Evolutionary conservation across 495 filamentous ascomycete genomes (phyloP), one percentile per base, ranked within the genome.

Genomic region (Aspergillus heteromorphus): DNA sequence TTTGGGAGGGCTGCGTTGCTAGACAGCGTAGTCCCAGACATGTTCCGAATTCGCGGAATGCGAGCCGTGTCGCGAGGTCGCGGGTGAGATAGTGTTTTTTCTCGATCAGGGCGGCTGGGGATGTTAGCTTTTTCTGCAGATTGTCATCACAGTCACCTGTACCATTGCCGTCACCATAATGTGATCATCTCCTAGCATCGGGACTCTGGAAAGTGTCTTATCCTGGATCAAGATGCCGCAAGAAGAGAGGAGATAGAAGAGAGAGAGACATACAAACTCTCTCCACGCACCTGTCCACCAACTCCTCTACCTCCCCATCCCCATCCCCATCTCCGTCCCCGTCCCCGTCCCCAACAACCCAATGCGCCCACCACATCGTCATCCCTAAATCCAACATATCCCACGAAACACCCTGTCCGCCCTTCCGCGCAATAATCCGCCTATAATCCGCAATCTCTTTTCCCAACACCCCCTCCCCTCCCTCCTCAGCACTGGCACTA

Each of bases 21-120:
- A 77, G 78, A 56, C 82, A 85, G 34, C 72, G 58, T 13, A 85
- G 69, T 1, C 85, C 85, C 41, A 88, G 20, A 27, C 70, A 77
- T 4, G 78, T 74, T 3, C 84, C 82, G 56, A 86, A 86, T 54
- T 88, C 84, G 7, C 84, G 77, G 57, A 87, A 88, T 2, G 83
- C 82, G 20, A 85, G 66, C 31, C 83, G 73, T 19, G 59, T 65
- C 36, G 65, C 64, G 42, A 68, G 67, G 48, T 64, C 69, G 21
- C 71, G 72, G 21, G 66, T 59, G 62, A 79, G 65, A 51, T 73
- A 72, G 29, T 58, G 65, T 48, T 73, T 61, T 41, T 65, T 60
- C 29, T 79, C 71, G 51, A 77, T 71, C 1, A 79, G 61, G 8
- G 74, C 63, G 19, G 73, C 75, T 78, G 8, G 18, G 52, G 6